These are phyloP conservation scores for Metschnikowia gruessii DNA, from an alignment of 805 yeast genomes.

Conservation along the genomic window DNA sequence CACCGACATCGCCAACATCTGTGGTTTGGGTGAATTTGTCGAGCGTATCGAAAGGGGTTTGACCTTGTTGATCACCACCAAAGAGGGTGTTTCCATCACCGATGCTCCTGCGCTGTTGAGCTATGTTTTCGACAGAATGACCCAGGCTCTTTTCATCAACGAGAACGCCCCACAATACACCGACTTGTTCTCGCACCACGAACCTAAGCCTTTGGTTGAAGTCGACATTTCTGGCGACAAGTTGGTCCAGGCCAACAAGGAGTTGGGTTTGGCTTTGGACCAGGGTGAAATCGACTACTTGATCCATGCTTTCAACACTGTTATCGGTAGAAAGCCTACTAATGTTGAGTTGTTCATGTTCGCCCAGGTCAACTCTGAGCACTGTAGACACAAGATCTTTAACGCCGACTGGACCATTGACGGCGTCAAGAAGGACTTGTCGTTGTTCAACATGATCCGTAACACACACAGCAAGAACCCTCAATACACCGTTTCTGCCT, in stretches of 20 bases:
- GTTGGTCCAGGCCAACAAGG: conserved; percentile 71
- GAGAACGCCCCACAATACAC: conserved; percentile 59
- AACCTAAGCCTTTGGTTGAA: conserved; percentile 78
- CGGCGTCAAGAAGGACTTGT: conserved; percentile 64
- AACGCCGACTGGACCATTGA: conserved; percentile 98
- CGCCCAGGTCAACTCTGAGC: conserved; percentile 99
- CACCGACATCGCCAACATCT: conserved; percentile 85
- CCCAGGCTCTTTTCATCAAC: conserved; percentile 62
- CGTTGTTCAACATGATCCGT: conserved; percentile 92
- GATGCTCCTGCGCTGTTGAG: conserved; percentile 57
- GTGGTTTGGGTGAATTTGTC: conserved; percentile 70
- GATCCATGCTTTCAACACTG: conserved; percentile 72
- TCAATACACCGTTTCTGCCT: conserved; percentile 84
- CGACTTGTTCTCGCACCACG: conserved; percentile 73
- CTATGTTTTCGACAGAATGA: conserved; percentile 90
- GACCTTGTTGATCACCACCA: conserved; percentile 55
- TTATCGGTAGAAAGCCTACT: conserved; percentile 84
- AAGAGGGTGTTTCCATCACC: conserved; percentile 60
- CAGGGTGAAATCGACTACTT: conserved; percentile 89
- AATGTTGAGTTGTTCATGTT: conserved; percentile 98
- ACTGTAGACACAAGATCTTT: conserved; percentile 98
- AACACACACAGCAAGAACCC: conserved; percentile 84
- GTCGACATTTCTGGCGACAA: conserved; percentile 65
- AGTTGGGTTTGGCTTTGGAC: conserved; percentile 92
- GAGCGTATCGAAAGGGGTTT: conserved; percentile 91